Evolutionary conservation across 176 grass and related monocot species (phyloP).

Genomic region (Phragmites australis): DNA sequence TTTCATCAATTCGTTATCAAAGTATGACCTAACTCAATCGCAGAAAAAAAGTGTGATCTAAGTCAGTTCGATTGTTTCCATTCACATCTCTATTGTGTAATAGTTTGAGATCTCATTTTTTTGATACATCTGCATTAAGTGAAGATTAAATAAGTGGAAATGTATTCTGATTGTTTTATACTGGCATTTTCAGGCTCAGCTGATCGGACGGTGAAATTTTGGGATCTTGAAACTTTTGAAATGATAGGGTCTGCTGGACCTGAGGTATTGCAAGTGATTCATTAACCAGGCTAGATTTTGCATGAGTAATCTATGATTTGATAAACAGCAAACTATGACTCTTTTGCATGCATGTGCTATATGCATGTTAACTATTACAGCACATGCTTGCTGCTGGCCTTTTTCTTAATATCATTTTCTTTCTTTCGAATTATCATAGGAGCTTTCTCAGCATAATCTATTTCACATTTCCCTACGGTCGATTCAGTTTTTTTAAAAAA

Average conservation of each 20-base stretch:
- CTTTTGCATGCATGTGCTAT: neutral
- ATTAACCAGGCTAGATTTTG: neutral
- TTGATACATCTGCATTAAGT: neutral
- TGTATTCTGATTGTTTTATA: conserved; percentile 24
- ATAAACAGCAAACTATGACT: conserved; percentile 16
- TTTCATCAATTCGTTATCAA: neutral
- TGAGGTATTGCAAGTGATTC: conserved; percentile 58
- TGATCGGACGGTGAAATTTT: conserved; percentile 92
- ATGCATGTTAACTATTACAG: conserved; percentile 9
- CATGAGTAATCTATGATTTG: neutral
- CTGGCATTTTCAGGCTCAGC: conserved; percentile 67
- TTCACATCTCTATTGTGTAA: neutral
- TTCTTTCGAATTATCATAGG: conserved; percentile 23
- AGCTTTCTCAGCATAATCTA: neutral
- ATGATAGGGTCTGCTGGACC: conserved; percentile 91
- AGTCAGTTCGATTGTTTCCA: neutral
- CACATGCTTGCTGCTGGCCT: neutral
- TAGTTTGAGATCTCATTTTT: neutral
- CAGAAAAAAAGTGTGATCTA: neutral
- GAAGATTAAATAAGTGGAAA: conserved; percentile 10
- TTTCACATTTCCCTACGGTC: neutral
- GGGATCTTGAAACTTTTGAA: conserved; percentile 99
- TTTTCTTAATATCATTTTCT: neutral
- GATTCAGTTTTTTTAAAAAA: conserved; percentile 8
- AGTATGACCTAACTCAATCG: neutral